Evolutionary conservation across 2,329 filamentous ascomycete species (phyloP), one percentile per base, ranked within the genome.

Genomic region (Pseudogymnoascus sp.): DNA sequence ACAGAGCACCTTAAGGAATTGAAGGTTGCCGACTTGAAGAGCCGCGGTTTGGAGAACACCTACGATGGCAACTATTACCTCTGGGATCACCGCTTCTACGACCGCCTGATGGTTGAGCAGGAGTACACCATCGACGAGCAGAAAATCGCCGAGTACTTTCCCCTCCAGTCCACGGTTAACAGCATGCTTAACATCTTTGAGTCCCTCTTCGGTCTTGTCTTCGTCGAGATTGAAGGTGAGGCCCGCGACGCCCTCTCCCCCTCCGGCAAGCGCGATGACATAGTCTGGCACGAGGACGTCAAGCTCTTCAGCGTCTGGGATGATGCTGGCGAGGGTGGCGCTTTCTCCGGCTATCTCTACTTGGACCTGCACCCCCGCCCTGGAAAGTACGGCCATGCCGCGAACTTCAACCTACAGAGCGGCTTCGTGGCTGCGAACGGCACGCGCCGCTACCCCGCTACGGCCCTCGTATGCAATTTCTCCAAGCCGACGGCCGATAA

Each of bases 151-250:
- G 88, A 95, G 75, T 95, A 93, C 76, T 95, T 95, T 77, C 90
- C 91, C 3, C 80, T 93, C 6, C 81, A 86, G 65, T 83, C 85
- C 13, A 91, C 89, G 0, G 86, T 95, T 61, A 81, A 82, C 29
- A 87, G 86, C 63, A 93, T 96, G 90, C 80, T 95, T 59, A 82
- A 86, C 69, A 93, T 93, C 70, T 95, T 95, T 67, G 89, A 95
- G 75, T 82, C 90, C 72, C 80, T 95, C 5, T 91, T 96, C 68
- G 91, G 90, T 14, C 80, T 96, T 37, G 84, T 85, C 4, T 95
- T 95, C 70, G 84, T 93, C 14, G 83, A 93, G 76, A 79, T 95
- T 24, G 82, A 81, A 59, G 79, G 82, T 3, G 84, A 87, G 65
- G 89, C 91, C 67, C 81, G 87, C 37, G 80, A 67, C 1, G 70